Evolutionary conservation across 805 yeast species (phyloP).

Genomic region (Ogataea thermomethanolica): DNA sequence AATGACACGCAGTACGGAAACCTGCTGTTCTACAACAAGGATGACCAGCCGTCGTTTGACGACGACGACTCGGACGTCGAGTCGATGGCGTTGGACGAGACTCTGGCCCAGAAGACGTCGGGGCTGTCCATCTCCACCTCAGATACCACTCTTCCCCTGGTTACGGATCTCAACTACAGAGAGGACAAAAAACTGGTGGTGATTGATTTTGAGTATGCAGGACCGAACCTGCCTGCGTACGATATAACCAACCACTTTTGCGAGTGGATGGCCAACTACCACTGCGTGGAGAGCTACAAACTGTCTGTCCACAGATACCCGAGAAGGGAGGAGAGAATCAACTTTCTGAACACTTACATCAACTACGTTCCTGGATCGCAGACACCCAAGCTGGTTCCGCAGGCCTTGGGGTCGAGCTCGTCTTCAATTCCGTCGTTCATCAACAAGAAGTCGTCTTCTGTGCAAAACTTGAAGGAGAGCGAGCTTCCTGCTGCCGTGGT

Average conservation of each 20-base stretch:
- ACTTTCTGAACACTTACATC: conserved; percentile 74
- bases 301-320: conserved; percentile 65
- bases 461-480: conserved; percentile 36
- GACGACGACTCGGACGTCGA: conserved; percentile 29
- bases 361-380: conserved; percentile 46
- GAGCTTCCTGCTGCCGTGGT: conserved; percentile 38
- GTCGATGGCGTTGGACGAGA: conserved; percentile 13
- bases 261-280: conserved; percentile 97
- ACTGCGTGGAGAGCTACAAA: conserved; percentile 51
- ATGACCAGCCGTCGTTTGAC: conserved; percentile 24
- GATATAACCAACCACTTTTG: conserved; percentile 92
- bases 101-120: conserved; percentile 18
- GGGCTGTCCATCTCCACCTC: conserved; percentile 18
- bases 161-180: conserved; percentile 29
- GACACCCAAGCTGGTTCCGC: conserved; percentile 24
- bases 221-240: conserved; percentile 82
- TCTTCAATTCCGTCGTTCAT: conserved; percentile 12
- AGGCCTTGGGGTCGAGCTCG: conserved; percentile 2
- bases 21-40: conserved; percentile 51
- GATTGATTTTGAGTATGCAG: conserved; percentile 95
- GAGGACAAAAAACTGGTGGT: conserved; percentile 75
- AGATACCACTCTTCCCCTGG: conserved; percentile 24
- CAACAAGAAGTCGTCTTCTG: conserved; percentile 27
- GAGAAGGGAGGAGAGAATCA: conserved; percentile 58
- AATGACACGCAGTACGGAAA: conserved; percentile 98